Conservation (phyloP, 306 rosid species). For the Citrullus mucosospermus region DNA sequence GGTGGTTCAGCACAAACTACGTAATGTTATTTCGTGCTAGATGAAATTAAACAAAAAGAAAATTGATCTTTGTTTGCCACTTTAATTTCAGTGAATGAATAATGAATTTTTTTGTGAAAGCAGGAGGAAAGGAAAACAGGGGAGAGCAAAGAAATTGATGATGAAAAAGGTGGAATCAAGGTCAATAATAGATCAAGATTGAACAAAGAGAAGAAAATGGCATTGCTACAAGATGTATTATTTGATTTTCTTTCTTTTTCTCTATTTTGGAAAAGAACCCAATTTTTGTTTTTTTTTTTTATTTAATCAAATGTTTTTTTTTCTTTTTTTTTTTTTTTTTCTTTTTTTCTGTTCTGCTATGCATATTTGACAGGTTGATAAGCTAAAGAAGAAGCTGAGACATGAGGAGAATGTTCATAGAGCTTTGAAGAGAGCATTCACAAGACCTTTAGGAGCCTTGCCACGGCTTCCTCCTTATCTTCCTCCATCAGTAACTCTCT, state of each 20-base stretch:
- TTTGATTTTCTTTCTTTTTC: constrained; percentile 4
- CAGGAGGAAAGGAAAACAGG: background rate
- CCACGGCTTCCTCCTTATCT: constrained; percentile 97
- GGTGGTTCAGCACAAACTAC: too few species aligned
- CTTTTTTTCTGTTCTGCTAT: background rate
- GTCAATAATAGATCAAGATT: constrained; percentile 36
- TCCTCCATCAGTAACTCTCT: constrained; percentile 52
- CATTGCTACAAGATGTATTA: constrained; percentile 63
- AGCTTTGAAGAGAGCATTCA: constrained; percentile 82
- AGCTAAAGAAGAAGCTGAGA: constrained; percentile 75
- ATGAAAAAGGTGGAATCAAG: background rate
- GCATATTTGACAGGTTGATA: constrained; percentile 51
- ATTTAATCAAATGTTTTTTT: background rate
- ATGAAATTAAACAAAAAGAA: too few species aligned
- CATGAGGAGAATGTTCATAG: constrained; percentile 87
- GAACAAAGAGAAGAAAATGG: constrained; percentile 62
- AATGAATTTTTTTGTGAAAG: background rate
- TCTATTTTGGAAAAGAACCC: background rate
- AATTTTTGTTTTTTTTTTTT: background rate
- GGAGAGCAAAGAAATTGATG: background rate
- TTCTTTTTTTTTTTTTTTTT: background rate
- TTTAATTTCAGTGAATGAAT: background rate
- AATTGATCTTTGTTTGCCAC: too few species aligned
- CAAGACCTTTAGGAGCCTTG: constrained; percentile 78
- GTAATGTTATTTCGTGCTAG: too few species aligned